phyloP scores from a whole-genome alignment of 371 early-diverging fungal species.

The Mortierella sp. region DNA sequence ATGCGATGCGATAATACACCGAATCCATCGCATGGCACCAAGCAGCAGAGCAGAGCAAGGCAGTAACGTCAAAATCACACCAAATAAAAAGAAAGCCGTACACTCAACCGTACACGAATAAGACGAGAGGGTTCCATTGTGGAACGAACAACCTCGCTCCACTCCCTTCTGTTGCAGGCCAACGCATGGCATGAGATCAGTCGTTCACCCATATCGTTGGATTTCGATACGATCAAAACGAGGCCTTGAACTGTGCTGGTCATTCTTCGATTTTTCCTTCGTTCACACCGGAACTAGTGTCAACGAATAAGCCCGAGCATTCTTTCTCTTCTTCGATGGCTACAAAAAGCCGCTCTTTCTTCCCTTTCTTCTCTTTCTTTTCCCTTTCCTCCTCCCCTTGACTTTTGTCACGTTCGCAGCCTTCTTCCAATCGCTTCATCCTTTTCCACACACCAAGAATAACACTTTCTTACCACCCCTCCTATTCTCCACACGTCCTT shows the following conservation, averaged over 20 bases:
- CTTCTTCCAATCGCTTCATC: background rate
- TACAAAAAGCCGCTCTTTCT: background rate
- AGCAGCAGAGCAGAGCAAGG: background rate
- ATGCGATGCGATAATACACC: background rate
- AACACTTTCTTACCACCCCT: background rate
- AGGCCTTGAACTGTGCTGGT: background rate
- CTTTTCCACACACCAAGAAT: background rate
- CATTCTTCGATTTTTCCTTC: background rate
- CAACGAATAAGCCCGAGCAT: background rate
- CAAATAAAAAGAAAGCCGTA: background rate
- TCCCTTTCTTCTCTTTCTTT: background rate
- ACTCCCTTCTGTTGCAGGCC: too few relatives aligned
- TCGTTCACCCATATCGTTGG: too few relatives aligned
- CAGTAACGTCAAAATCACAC: background rate
- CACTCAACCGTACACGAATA: background rate
- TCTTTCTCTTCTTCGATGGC: background rate
- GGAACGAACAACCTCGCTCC: too few relatives aligned
- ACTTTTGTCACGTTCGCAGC: background rate
- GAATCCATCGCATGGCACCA: background rate
- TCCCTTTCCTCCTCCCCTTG: background rate
- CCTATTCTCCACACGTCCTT: background rate
- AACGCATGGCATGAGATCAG: too few relatives aligned
- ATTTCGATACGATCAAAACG: too few relatives aligned
- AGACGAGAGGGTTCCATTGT: too few relatives aligned
- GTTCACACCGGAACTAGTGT: background rate